Evolutionary conservation across 1,284 basidiomycete species (phyloP).

Genomic region (Cryptococcus sp.): DNA sequence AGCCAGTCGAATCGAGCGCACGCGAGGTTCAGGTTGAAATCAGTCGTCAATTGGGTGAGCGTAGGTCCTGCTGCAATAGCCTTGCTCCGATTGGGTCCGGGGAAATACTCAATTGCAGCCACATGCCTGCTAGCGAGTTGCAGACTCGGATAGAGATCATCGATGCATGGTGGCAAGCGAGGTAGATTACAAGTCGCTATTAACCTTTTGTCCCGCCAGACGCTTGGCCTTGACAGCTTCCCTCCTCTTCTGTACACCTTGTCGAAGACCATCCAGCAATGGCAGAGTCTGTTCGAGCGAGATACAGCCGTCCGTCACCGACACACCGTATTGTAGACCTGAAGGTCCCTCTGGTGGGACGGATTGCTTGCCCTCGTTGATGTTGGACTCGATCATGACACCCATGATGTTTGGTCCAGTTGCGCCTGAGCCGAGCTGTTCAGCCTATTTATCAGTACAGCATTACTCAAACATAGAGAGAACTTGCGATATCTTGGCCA

Average conservation of each 20-base stretch:
- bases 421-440: conserved; percentile 63
- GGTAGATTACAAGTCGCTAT: too few species aligned
- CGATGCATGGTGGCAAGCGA: too few species aligned
- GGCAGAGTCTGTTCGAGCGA: conserved; percentile 82
- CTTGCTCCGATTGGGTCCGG: too few species aligned
- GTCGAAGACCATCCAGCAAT: conserved; percentile 70
- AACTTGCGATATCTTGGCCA: conserved; percentile 55
- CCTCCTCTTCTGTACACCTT: conserved; percentile 72
- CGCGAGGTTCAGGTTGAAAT: too few species aligned
- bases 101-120: too few species aligned
- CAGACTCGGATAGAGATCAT: too few species aligned
- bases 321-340: conserved; percentile 76
- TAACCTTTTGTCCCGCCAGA: conserved; percentile 15
- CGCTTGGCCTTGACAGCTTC: conserved; percentile 38
- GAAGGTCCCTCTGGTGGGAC: conserved; percentile 72
- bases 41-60: too few species aligned
- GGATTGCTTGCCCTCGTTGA: conserved; percentile 74
- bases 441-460: conserved; percentile 51
- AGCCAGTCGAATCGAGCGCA: too few species aligned
- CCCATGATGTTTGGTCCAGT: conserved; percentile 80
- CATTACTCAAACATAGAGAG: neutral
- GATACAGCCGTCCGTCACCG: conserved; percentile 63
- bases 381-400: conserved; percentile 95
- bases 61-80: too few species aligned
- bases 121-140: too few species aligned